Evolutionary conservation across 2,329 filamentous ascomycete genomes (phyloP).

Genomic region (Fusarium ramigenum): DNA sequence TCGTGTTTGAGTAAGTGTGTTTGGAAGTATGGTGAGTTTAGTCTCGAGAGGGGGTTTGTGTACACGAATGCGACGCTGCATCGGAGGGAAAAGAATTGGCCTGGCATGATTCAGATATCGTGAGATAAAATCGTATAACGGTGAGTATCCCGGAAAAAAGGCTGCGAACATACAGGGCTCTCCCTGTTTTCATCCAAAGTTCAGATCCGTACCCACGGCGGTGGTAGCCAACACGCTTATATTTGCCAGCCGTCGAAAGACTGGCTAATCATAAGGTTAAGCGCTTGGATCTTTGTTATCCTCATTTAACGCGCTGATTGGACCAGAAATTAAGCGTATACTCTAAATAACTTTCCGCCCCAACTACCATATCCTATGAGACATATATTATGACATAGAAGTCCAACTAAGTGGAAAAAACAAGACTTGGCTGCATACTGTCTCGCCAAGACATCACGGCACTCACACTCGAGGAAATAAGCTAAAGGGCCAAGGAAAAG

Average conservation of each 20-base stretch:
- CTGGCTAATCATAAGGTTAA: neutral
- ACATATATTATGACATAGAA: too few relatives aligned
- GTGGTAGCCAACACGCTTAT: neutral
- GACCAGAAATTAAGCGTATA: too few relatives aligned
- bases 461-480: neutral
- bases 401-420: too few relatives aligned
- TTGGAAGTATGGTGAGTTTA: neutral
- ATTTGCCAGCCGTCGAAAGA: accelerated
- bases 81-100: too few relatives aligned
- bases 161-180: neutral
- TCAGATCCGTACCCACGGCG: neutral
- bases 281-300: accelerated
- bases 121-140: neutral
- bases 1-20: neutral
- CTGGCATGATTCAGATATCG: accelerated
- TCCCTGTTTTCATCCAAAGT: neutral
- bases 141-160: accelerated
- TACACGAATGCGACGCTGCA: neutral
- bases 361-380: neutral
- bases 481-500: neutral
- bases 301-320: too few relatives aligned
- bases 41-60: neutral
- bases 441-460: neutral
- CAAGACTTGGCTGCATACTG: neutral
- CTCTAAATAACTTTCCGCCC: accelerated